Evolutionary conservation across 2,329 filamentous ascomycete species (phyloP), one percentile per base, ranked within the genome.

Genomic region (Stagonosporopsis chrysanthemi): DNA sequence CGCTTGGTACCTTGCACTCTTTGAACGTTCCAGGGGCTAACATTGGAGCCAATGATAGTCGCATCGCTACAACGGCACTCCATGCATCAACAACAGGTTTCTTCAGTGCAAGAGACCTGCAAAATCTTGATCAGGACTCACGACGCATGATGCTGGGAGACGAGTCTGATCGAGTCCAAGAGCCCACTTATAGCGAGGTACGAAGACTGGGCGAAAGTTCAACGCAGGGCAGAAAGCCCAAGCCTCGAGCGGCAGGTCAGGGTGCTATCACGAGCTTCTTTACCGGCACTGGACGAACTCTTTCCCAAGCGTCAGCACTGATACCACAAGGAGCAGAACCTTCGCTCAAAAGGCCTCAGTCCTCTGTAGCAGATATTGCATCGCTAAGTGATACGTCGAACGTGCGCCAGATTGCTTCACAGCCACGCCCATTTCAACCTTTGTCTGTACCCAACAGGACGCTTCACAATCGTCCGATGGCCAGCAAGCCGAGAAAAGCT

Each of bases 181-280:
- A 56, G 39, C 7, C 53, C 26, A 29, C 66, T 42, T 64, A 63
- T 38, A 59, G 73, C 53, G 54, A 78, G 70, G 58, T 68, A 58
- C 52, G 73, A 64, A 63, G 49, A 58, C 65, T 42, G 53, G 69
- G 64, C 43, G 38, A 56, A 11, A 69, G 66, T 15, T 24, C 56
- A 5, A 33, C 53, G 2, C 61, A 60, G 11, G 56, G 60, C 11
- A 75, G 66, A 39, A 55, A 54, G 33, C 43, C 43, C 3, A 75
- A 77, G 69, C 76, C 75, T 49, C 77, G 75, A 66, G 74, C 70
- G 22, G 75, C 79, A 58, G 80, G 78, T 1, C 83, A 86, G 67
- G 81, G 80, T 24, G 81, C 73, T 45, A 83, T 87, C 42, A 79
- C 80, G 4, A 80, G 71, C 55, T 86, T 85, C 71, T 86, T 86